These are phyloP conservation scores for Calvatia gigantea DNA, from an alignment of 768 basidiomycete genomes.

Conservation along the genomic window DNA sequence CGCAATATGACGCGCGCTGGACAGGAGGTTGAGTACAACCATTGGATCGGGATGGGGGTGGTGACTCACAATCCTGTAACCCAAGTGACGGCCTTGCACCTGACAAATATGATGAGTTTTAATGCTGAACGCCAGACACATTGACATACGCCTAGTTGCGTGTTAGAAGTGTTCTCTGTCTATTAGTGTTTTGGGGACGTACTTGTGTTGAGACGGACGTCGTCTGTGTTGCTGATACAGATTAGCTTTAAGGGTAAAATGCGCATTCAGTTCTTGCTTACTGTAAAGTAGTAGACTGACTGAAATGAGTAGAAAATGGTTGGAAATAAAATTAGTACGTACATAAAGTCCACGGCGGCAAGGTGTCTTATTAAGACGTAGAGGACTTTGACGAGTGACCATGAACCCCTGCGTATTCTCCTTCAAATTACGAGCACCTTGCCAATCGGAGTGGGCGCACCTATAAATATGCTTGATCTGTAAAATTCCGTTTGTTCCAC, in stretches of 20 bases:
- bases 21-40: not conserved
- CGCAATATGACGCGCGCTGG: not conserved
- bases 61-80: constrained; percentile 6
- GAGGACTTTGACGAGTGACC: not conserved
- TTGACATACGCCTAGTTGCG: not conserved
- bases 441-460: not conserved
- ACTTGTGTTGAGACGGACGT: not conserved
- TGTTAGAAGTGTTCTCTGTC: not conserved
- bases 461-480: constrained; percentile 7
- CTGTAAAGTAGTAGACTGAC: not conserved
- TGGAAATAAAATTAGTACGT: not conserved
- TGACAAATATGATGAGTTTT: not conserved
- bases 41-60: not conserved
- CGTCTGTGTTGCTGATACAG: not conserved
- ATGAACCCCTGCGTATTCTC: not conserved
- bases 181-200: not conserved
- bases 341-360: constrained; percentile 2
- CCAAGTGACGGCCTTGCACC: constrained; percentile 7
- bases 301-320: not conserved
- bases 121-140: not conserved
- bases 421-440: not conserved
- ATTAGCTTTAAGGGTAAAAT: not conserved
- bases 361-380: not conserved
- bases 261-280: not conserved
- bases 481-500: not conserved